These are phyloP conservation scores for Cryptococcus sp. DNA, from an alignment of 1,284 basidiomycete genomes.

Conservation along the genomic window DNA sequence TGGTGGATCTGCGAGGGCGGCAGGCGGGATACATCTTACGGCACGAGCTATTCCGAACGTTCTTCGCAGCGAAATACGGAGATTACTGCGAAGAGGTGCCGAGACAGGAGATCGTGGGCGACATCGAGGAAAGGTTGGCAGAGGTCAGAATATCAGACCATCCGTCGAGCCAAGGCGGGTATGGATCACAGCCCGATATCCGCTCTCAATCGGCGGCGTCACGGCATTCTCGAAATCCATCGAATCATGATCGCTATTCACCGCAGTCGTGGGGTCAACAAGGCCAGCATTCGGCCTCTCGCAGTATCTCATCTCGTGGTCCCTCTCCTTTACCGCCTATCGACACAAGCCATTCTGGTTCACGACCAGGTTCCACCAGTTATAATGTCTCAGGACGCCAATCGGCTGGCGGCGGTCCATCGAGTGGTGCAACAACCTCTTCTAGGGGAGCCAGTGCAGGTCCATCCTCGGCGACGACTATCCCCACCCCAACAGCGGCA, in stretches of 20 bases:
- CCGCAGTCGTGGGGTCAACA: conserved; percentile 12
- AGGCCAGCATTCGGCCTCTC: conserved; percentile 12
- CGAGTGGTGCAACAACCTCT: conserved; percentile 20
- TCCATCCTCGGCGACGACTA: conserved; percentile 15
- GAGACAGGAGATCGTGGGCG: conserved; percentile 56
- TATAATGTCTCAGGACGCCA: conserved; percentile 11
- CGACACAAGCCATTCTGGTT: conserved; percentile 18
- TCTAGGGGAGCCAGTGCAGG: conserved; percentile 26
- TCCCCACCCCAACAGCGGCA: conserved; percentile 6
- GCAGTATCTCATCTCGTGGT: conserved; percentile 21
- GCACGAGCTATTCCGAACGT: conserved; percentile 75
- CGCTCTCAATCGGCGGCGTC: conserved; percentile 24
- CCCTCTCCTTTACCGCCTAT: conserved; percentile 35
- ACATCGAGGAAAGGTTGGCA: conserved; percentile 61
- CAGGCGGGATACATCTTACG: conserved; percentile 79
- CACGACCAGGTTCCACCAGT: conserved; percentile 19
- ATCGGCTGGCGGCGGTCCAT: conserved; percentile 13
- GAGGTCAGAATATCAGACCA: conserved; percentile 28
- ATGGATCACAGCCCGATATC: conserved; percentile 6
- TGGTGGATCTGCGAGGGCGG: conserved; percentile 68
- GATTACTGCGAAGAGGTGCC: conserved; percentile 79
- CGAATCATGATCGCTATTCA: conserved; percentile 24
- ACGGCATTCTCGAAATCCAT: conserved; percentile 23
- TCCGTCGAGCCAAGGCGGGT: background rate
- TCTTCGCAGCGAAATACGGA: conserved; percentile 83